phyloP scores from a whole-genome alignment of 768 basidiomycete species.

The Amanita polypyramis region DNA sequence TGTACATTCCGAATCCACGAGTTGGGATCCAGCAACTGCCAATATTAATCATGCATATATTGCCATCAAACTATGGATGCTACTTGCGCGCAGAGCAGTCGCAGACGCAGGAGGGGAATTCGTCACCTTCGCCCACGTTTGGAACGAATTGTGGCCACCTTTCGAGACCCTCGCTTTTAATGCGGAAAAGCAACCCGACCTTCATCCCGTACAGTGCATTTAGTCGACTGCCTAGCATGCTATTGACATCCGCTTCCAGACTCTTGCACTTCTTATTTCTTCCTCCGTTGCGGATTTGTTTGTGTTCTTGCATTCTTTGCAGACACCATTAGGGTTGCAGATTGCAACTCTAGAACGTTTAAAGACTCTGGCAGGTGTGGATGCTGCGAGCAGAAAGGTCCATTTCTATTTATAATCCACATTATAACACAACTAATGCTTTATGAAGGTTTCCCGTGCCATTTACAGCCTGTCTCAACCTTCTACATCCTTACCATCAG shows the following conservation, averaged over 20 bases:
- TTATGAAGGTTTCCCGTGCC: slow-evolving; percentile 42
- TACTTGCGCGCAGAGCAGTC: slow-evolving; percentile 37
- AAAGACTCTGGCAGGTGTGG: slow-evolving; percentile 33
- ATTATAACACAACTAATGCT: neutral
- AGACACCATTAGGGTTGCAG: slow-evolving; percentile 42
- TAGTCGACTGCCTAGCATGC: neutral
- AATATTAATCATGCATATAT: slow-evolving; percentile 64
- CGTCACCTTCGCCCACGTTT: slow-evolving; percentile 32
- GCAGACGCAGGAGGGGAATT: slow-evolving; percentile 18
- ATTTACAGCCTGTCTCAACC: slow-evolving; percentile 41
- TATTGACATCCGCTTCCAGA: slow-evolving; percentile 23
- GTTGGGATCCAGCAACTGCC: slow-evolving; percentile 33
- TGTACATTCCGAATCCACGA: slow-evolving; percentile 23
- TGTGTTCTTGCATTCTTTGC: slow-evolving; percentile 47
- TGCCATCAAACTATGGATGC: slow-evolving; percentile 61
- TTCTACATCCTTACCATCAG: slow-evolving; percentile 31
- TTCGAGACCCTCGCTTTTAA: slow-evolving; percentile 51
- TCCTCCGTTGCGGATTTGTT: slow-evolving; percentile 59
- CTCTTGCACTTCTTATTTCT: slow-evolving; percentile 41
- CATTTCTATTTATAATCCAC: slow-evolving; percentile 3
- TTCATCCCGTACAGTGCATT: slow-evolving; percentile 27
- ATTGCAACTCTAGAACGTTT: slow-evolving; percentile 42
- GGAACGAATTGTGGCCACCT: slow-evolving; percentile 73
- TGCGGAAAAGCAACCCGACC: slow-evolving; percentile 26
- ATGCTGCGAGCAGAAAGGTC: slow-evolving; percentile 43